phyloP scores from a whole-genome alignment of 1,284 basidiomycete genomes.

The Malassezia restricta region DNA sequence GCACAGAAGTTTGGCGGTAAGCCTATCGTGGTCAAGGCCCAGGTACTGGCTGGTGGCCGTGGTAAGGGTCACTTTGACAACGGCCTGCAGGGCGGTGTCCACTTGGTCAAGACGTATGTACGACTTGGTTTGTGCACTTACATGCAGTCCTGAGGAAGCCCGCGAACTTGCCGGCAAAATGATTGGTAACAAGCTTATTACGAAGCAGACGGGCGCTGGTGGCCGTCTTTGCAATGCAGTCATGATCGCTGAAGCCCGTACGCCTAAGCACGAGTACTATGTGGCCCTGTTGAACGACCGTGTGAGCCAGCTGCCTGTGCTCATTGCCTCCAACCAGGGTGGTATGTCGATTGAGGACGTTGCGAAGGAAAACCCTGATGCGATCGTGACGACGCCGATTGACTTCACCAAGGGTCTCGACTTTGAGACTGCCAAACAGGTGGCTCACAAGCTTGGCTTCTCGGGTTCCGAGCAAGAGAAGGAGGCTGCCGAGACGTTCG shows the following conservation, averaged over 20 bases:
- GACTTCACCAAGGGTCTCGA: constrained; percentile 73
- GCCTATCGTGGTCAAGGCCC: constrained; percentile 67
- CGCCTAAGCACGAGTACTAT: constrained; percentile 94
- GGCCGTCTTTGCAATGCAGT: constrained; percentile 94
- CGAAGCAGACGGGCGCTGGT: constrained; percentile 89
- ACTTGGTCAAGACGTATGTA: constrained; percentile 73
- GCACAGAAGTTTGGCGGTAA: constrained; percentile 66
- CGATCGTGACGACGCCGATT: constrained; percentile 93
- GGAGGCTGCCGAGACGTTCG: constrained; percentile 80
- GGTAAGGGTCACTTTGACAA: constrained; percentile 96
- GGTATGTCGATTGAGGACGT: constrained; percentile 90
- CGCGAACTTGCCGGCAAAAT: constrained; percentile 78
- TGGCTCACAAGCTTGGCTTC: constrained; percentile 87
- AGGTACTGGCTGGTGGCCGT: constrained; percentile 94
- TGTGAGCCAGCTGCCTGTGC: constrained; percentile 70
- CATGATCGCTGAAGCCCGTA: constrained; percentile 92
- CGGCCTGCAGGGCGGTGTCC: constrained; percentile 94
- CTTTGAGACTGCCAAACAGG: constrained; percentile 59
- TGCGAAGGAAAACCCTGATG: constrained; percentile 84
- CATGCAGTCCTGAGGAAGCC: constrained; percentile 70
- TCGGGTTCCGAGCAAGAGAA: constrained; percentile 61
- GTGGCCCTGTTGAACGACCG: constrained; percentile 95
- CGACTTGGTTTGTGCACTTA: not conserved
- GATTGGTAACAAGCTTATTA: constrained; percentile 91
- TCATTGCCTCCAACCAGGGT: constrained; percentile 77